These are phyloP conservation scores for Fraxinus paxiana DNA, from an alignment of 305 asterid species.

Conservation along the genomic window DNA sequence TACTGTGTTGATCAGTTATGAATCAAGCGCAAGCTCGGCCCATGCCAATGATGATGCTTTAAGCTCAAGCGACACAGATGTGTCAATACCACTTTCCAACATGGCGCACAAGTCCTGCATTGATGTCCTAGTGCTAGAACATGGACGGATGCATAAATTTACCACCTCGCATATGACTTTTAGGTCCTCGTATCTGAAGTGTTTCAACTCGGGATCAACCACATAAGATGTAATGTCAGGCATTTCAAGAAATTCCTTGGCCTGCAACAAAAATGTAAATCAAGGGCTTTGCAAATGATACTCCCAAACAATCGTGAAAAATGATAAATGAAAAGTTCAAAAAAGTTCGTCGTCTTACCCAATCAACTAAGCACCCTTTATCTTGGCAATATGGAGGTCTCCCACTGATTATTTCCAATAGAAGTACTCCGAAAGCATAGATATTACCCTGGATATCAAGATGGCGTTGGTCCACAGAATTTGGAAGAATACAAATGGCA, in stretches of 20 bases:
- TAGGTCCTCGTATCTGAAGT: slow-evolving; percentile 69
- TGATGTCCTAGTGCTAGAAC: slow-evolving; percentile 44
- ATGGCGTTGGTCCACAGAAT: slow-evolving; percentile 59
- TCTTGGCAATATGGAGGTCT: slow-evolving; percentile 82
- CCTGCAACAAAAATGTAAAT: slow-evolving; percentile 42
- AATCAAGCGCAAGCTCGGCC: slow-evolving; percentile 84
- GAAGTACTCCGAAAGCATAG: slow-evolving; percentile 75
- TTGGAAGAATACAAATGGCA: slow-evolving; percentile 73
- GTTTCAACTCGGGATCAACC: slow-evolving; percentile 80
- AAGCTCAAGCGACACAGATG: slow-evolving; percentile 67
- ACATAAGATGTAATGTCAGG: slow-evolving; percentile 50
- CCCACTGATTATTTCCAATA: slow-evolving; percentile 87
- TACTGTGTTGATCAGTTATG: slow-evolving; percentile 28
- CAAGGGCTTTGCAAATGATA: neutral
- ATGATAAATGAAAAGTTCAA: neutral
- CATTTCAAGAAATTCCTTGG: slow-evolving; percentile 59
- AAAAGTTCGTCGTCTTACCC: slow-evolving; percentile 47
- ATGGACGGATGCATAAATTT: slow-evolving; percentile 49
- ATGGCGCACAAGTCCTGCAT: slow-evolving; percentile 60
- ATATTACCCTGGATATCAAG: slow-evolving; percentile 70
- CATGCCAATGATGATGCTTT: slow-evolving; percentile 77
- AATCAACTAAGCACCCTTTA: slow-evolving; percentile 74
- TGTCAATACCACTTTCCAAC: slow-evolving; percentile 70
- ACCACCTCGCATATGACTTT: slow-evolving; percentile 68
- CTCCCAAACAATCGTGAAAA: neutral